Conservation (phyloP, 176 grass and related monocot species). For the Aegilops sharonensis region DNA sequence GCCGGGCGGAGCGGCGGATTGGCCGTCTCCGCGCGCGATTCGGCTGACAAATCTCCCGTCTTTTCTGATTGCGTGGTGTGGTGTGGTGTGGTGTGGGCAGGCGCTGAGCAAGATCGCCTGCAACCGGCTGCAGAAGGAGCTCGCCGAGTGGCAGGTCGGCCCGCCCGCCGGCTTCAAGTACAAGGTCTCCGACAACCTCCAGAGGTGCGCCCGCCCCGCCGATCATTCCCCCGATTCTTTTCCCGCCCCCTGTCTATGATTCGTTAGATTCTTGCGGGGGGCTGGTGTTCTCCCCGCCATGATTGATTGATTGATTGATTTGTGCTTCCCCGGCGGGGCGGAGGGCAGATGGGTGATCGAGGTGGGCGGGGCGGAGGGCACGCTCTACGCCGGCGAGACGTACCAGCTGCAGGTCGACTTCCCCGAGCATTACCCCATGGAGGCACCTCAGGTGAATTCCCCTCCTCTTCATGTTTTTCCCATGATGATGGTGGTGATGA, state of each 20-base stretch:
- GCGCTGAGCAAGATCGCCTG: conserved; percentile 97
- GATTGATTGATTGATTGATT: not conserved
- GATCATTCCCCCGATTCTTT: not conserved
- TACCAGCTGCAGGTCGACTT: conserved; percentile 94
- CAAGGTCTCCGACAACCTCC: conserved; percentile 76
- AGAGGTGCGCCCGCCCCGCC: conserved; percentile 50
- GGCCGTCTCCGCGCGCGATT: conserved; percentile 5
- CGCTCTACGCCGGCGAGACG: conserved; percentile 72
- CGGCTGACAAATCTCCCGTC: not conserved
- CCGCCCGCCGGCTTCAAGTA: conserved; percentile 83
- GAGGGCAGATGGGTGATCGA: conserved; percentile 78
- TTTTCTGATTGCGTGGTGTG: not conserved
- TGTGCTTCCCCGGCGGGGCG: too few relatives aligned
- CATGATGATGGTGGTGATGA: not conserved
- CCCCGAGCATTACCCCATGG: conserved; percentile 97
- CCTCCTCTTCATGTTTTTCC: not conserved
- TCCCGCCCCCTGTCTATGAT: not conserved
- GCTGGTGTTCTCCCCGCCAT: not conserved
- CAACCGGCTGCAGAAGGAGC: conserved; percentile 93
- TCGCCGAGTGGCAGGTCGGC: conserved; percentile 82
- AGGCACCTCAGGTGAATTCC: conserved; percentile 77
- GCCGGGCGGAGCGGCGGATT: not conserved
- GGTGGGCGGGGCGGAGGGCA: conserved; percentile 72
- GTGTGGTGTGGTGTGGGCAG: conserved; percentile 22
- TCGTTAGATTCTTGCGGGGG: not conserved